Percentiles rank a stretch among this genome's conserved stretches.
Conservation (phyloP, 225 moss, liverwort and hornwort genomes). For the Pleurozium schreberi region DNA sequence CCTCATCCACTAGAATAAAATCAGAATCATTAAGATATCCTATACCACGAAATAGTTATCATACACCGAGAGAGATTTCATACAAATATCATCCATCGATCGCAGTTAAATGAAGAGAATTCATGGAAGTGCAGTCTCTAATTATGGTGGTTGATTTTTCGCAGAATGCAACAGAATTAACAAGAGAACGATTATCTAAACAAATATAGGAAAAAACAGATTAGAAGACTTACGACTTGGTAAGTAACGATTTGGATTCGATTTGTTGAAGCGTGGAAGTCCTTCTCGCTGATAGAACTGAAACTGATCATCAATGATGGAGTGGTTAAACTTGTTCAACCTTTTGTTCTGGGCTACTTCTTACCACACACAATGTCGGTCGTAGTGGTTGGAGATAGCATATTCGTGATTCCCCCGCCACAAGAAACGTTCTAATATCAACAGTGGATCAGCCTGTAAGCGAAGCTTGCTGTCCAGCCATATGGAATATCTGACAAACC, state of each 20-base stretch:
- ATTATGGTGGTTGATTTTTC: background rate
- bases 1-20: background rate
- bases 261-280: slow-evolving; percentile 67
- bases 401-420: slow-evolving; percentile 79
- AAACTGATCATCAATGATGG: slow-evolving; percentile 78
- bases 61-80: background rate
- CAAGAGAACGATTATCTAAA: background rate
- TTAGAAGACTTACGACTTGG: slow-evolving; percentile 59
- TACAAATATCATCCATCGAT: background rate
- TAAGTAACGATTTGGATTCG: slow-evolving; percentile 47
- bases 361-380: slow-evolving; percentile 92
- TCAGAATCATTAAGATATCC: background rate
- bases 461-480: slow-evolving; percentile 97
- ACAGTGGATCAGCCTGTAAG: slow-evolving; percentile 75
- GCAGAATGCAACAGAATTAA: background rate
- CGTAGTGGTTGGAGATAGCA: slow-evolving; percentile 94
- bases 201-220: background rate
- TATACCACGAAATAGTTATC: background rate
- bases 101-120: background rate
- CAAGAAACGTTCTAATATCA: slow-evolving; percentile 78
- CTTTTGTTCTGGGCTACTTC: slow-evolving; percentile 92
- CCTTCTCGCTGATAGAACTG: slow-evolving; percentile 73
- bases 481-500: slow-evolving; percentile 63
- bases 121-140: background rate
- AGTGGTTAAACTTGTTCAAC: slow-evolving; percentile 83